phyloP scores from a whole-genome alignment of 148 eudicot species.

The Chenopodium berlandieri region DNA sequence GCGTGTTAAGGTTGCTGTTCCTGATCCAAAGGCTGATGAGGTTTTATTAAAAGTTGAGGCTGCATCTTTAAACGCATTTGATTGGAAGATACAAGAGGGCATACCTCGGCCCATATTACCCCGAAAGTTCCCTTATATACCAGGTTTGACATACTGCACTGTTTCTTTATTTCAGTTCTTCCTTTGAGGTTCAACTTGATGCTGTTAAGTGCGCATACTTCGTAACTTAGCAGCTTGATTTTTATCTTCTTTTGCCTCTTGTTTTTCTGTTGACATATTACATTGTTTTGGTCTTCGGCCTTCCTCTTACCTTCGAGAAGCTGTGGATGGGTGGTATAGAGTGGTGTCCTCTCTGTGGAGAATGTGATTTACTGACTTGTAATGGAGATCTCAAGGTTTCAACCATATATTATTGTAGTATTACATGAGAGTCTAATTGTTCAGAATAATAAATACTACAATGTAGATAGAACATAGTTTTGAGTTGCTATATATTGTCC shows the following conservation, averaged over 20 bases:
- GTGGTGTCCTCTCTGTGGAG: too few relatives aligned
- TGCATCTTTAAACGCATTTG: slow-evolving; percentile 62
- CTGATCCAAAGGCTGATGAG: slow-evolving; percentile 57
- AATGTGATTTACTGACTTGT: not conserved
- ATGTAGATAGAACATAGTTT: too few relatives aligned
- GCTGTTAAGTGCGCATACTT: not conserved
- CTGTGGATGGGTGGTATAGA: too few relatives aligned
- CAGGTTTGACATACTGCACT: slow-evolving; percentile 36
- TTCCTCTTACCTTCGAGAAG: too few relatives aligned
- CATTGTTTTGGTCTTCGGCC: not conserved
- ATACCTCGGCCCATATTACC: slow-evolving; percentile 51
- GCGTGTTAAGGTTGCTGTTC: slow-evolving; percentile 74
- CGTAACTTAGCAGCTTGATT: not conserved
- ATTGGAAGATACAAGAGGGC: slow-evolving; percentile 67
- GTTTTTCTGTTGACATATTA: too few relatives aligned
- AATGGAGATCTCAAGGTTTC: not conserved
- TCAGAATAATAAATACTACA: too few relatives aligned
- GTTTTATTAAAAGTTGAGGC: slow-evolving; percentile 77
- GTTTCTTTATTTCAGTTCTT: not conserved
- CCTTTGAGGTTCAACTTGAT: not conserved
- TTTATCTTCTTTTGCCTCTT: not conserved
- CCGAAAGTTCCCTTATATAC: slow-evolving; percentile 60
- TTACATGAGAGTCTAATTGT: not conserved
- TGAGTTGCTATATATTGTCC: not conserved
- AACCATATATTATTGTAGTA: not conserved